Conservation (phyloP, 495 filamentous ascomycete species). For the Articulospora tetracladia region DNA sequence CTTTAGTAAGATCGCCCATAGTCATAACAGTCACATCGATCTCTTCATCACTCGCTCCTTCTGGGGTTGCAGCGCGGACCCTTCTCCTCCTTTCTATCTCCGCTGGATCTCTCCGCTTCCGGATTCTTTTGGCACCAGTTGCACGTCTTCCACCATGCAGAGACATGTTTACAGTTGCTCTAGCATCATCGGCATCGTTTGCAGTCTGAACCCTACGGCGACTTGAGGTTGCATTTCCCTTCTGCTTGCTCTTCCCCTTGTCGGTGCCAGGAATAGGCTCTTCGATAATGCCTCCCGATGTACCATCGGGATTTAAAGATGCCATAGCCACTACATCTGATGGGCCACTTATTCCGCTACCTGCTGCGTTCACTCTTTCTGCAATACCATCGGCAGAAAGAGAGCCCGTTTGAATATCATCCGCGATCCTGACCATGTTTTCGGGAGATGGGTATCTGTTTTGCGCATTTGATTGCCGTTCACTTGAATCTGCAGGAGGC, state of each 20-base stretch:
- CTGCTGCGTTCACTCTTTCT: slow-evolving; percentile 3
- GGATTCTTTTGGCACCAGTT: not conserved
- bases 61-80: slow-evolving; percentile 61
- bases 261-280: slow-evolving; percentile 11
- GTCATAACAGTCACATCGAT: slow-evolving; percentile 67
- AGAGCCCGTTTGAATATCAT: not conserved
- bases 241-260: slow-evolving; percentile 19
- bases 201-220: slow-evolving; percentile 19
- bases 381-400: slow-evolving; percentile 2
- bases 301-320: slow-evolving; percentile 22
- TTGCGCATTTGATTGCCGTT: not conserved
- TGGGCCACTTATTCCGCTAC: not conserved
- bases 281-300: slow-evolving; percentile 23
- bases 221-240: slow-evolving; percentile 12
- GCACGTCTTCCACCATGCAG: slow-evolving; percentile 7
- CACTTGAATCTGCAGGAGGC: not conserved
- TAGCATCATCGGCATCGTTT: slow-evolving; percentile 17
- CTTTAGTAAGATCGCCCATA: slow-evolving; percentile 80
- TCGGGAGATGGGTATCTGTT: slow-evolving; percentile 14
- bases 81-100: slow-evolving; percentile 16
- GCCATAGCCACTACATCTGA: slow-evolving; percentile 18
- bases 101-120: slow-evolving; percentile 27
- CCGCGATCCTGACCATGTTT: not conserved
- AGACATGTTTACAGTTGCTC: slow-evolving; percentile 18
- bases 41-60: slow-evolving; percentile 67